phyloP scores from a whole-genome alignment of 2,329 filamentous ascomycete genomes.

The Zasmidium cellare region DNA sequence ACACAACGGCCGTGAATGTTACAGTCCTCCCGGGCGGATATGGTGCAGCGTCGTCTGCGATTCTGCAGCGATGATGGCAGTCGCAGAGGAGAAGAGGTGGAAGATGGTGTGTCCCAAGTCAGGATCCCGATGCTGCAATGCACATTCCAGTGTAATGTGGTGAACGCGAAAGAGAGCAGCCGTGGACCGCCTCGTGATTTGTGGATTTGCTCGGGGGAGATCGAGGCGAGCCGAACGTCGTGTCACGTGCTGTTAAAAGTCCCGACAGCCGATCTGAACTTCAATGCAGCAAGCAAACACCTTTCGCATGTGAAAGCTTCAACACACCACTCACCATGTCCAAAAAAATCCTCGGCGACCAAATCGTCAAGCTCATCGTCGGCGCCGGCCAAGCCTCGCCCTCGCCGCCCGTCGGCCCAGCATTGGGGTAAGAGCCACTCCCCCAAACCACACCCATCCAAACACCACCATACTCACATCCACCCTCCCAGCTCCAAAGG shows the following conservation, averaged over 20 bases:
- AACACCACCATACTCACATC: neutral
- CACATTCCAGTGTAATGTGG: conserved; percentile 7
- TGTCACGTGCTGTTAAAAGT: neutral
- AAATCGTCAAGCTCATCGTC: conserved; percentile 95
- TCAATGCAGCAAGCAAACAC: neutral
- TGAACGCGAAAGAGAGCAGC: too few species aligned
- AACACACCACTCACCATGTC: conserved; percentile 44
- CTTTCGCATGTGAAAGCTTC: conserved; percentile 7
- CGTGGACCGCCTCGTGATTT: too few species aligned
- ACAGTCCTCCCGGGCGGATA: too few species aligned
- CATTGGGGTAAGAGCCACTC: conserved; percentile 73
- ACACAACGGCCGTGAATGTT: too few species aligned
- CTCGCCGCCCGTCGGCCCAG: conserved; percentile 93
- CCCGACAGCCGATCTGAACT: neutral
- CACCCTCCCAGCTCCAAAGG: conserved; percentile 66
- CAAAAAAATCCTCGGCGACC: conserved; percentile 58
- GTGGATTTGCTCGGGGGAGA: too few species aligned
- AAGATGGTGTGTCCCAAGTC: neutral
- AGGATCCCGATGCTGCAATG: neutral
- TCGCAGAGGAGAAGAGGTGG: neutral
- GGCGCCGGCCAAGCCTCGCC: conserved; percentile 93
- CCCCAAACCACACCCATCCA: too few species aligned
- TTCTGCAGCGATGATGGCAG: too few species aligned
- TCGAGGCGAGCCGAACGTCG: too few species aligned
- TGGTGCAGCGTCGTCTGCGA: too few species aligned